A percentile compares a stretch with the other conserved stretches of the same genome.
These are phyloP conservation scores for Fusarium nisikadoi DNA, from an alignment of 2,329 filamentous ascomycete species.

Conservation along the genomic window DNA sequence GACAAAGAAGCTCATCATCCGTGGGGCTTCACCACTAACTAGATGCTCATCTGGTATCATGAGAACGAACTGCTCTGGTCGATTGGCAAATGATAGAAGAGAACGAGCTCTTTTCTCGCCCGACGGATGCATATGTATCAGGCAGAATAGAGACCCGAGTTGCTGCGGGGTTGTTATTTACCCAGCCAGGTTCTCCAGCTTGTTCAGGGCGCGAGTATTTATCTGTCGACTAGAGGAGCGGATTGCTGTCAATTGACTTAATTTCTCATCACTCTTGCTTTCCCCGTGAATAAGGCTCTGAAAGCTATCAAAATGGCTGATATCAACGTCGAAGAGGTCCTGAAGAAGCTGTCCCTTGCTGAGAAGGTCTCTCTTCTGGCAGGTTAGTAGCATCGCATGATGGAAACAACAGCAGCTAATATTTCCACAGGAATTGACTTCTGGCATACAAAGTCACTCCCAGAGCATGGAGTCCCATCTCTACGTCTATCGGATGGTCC, in stretches of 20 bases:
- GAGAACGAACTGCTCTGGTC: slow-evolving; percentile 20
- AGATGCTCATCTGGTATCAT: slow-evolving; percentile 32
- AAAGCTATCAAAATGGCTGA: slow-evolving; percentile 54
- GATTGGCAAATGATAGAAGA: slow-evolving; percentile 25
- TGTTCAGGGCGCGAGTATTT: not conserved
- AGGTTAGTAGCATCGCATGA: slow-evolving; percentile 49
- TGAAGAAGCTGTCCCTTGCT: slow-evolving; percentile 62
- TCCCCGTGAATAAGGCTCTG: not conserved
- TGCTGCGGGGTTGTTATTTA: slow-evolving; percentile 36
- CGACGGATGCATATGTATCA: slow-evolving; percentile 21
- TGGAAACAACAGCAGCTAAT: not conserved
- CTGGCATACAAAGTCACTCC: slow-evolving; percentile 73
- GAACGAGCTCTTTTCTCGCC: not conserved
- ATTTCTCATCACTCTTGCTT: not conserved
- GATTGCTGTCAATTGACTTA: slow-evolving; percentile 15
- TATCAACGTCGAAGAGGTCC: slow-evolving; percentile 64
- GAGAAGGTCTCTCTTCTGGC: slow-evolving; percentile 66
- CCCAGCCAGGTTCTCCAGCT: slow-evolving; percentile 5
- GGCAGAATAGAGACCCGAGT: slow-evolving; percentile 26
- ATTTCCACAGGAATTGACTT: slow-evolving; percentile 67
- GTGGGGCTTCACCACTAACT: slow-evolving; percentile 38
- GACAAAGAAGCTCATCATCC: not conserved
- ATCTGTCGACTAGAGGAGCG: not conserved
- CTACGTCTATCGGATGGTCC: slow-evolving; percentile 75
- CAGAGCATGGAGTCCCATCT: slow-evolving; percentile 69